A percentile compares a stretch with the other conserved stretches of the same genome.
Conservation (phyloP, 1,284 basidiomycete genomes). For the Leccinum colubrinum region DNA sequence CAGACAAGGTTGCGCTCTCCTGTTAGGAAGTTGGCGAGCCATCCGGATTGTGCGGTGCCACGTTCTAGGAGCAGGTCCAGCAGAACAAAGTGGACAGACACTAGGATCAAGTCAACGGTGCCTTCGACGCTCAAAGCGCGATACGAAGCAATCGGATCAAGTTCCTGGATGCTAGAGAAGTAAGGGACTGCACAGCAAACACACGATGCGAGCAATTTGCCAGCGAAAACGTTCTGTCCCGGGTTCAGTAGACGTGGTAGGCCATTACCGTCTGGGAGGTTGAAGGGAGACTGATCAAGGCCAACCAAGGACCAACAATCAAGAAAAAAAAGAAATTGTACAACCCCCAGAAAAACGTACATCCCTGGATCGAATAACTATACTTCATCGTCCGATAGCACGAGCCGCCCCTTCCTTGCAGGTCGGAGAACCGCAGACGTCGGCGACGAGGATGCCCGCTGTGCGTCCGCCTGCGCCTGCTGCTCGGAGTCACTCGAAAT, state of each 20-base stretch:
- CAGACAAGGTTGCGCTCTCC: not conserved
- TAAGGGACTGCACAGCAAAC: constrained; percentile 6
- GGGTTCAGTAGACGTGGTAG: not conserved
- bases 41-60: not conserved
- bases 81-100: not conserved
- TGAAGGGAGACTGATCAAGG: constrained; percentile 5
- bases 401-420: constrained; percentile 34
- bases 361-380: constrained; percentile 16
- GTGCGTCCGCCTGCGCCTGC: constrained; percentile 1
- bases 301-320: not conserved
- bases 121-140: constrained; percentile 11
- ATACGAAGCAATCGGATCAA: constrained; percentile 20
- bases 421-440: constrained; percentile 11
- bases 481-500: constrained; percentile 28
- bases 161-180: constrained; percentile 3
- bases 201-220: constrained; percentile 1
- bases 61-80: not conserved
- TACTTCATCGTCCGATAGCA: constrained; percentile 45
- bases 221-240: not conserved
- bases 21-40: not conserved
- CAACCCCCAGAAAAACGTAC: constrained; percentile 7
- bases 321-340: constrained; percentile 1
- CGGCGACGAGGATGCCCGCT: not conserved
- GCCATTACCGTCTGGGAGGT: not conserved
- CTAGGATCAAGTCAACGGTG: constrained; percentile 8